Evolutionary conservation across 2,329 filamentous ascomycete species (phyloP).

Genomic region (Aspergillus ochraceus): DNA sequence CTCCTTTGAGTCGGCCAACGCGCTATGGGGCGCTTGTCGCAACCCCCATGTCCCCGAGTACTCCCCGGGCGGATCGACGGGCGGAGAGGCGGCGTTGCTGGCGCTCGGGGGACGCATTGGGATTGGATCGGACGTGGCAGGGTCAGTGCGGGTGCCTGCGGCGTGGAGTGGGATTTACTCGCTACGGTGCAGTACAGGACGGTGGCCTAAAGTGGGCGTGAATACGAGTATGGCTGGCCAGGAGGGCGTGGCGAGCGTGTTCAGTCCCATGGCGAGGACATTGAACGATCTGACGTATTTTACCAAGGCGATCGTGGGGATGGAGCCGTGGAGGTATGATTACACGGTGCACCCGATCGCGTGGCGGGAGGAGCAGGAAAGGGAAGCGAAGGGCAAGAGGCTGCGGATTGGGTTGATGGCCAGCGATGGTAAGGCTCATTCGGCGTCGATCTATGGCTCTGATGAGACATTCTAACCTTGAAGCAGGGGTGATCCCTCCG

Average conservation of each 20-base stretch:
- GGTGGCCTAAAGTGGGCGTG: slow-evolving; percentile 84
- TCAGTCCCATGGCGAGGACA: slow-evolving; percentile 88
- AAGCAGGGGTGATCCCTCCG: slow-evolving; percentile 71
- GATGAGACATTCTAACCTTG: too few relatives aligned
- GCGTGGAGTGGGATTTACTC: slow-evolving; percentile 90
- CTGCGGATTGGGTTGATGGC: slow-evolving; percentile 75
- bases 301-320: slow-evolving; percentile 71
- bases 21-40: slow-evolving; percentile 76
- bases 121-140: slow-evolving; percentile 87
- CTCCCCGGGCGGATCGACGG: slow-evolving; percentile 85
- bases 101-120: slow-evolving; percentile 82
- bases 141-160: slow-evolving; percentile 81
- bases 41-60: slow-evolving; percentile 85
- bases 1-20: slow-evolving; percentile 78
- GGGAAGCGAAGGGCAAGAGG: slow-evolving; percentile 61
- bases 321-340: slow-evolving; percentile 88
- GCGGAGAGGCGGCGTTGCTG: slow-evolving; percentile 78
- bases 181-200: slow-evolving; percentile 80
- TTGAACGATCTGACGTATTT: slow-evolving; percentile 83
- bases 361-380: slow-evolving; percentile 67
- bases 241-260: slow-evolving; percentile 84
- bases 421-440: slow-evolving; percentile 58
- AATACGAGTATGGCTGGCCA: slow-evolving; percentile 89
- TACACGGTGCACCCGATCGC: slow-evolving; percentile 80
- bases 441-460: too few relatives aligned